These are phyloP conservation scores for Penicillium sp. DNA, from an alignment of 2,329 filamentous ascomycete genomes.

Conservation along the genomic window DNA sequence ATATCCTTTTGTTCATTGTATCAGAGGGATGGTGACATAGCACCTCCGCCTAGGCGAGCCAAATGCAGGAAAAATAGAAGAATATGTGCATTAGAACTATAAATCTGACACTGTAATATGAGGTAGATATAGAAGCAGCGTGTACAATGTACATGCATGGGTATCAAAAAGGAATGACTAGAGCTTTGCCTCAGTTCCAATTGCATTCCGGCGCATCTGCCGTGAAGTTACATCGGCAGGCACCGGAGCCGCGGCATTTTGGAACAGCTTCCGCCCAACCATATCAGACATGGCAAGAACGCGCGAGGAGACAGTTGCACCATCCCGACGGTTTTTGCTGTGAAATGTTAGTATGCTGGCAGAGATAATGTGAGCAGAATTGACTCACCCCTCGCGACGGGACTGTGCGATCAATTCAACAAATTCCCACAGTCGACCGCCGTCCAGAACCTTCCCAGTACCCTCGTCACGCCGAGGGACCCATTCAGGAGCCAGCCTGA, in stretches of 20 bases:
- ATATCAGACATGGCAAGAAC: conserved; percentile 69
- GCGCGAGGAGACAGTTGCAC: conserved; percentile 72
- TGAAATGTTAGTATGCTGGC: neutral
- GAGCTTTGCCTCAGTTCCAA: conserved; percentile 29
- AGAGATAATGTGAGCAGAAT: neutral
- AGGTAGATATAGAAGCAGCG: neutral
- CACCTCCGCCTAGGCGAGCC: neutral
- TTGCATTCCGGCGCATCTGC: conserved; percentile 31
- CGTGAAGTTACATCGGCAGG: conserved; percentile 28
- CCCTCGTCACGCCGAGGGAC: conserved; percentile 55
- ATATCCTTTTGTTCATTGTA: neutral
- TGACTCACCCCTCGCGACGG: conserved; percentile 62
- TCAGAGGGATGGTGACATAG: neutral
- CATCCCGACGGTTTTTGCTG: conserved; percentile 83
- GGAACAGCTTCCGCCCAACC: conserved; percentile 61
- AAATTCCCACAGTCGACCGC: conserved; percentile 81
- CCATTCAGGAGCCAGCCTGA: conserved; percentile 68
- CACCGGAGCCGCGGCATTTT: conserved; percentile 23
- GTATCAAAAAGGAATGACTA: conserved; percentile 12
- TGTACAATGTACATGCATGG: neutral
- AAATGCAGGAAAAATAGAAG: neutral
- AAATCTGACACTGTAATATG: neutral
- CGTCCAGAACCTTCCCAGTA: conserved; percentile 55
- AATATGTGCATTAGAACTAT: neutral
- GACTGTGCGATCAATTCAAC: conserved; percentile 76